Conservation (phyloP, 2,329 filamentous ascomycete species). For the Phaeosphaeriaceae sp. region DNA sequence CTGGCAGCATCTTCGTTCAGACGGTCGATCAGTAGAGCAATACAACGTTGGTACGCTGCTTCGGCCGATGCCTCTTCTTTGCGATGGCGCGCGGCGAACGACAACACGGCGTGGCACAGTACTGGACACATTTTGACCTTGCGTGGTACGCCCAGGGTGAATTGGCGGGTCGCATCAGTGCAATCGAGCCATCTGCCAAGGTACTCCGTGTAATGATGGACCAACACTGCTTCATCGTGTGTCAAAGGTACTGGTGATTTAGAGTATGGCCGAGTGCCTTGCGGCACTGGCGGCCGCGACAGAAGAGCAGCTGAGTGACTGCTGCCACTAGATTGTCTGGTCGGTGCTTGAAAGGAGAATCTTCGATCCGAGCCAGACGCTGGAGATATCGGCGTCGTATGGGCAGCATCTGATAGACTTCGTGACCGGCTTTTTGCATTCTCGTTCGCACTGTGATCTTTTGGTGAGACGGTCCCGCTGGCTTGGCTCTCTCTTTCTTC, state of each 20-base stretch:
- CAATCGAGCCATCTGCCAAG: constrained; percentile 43
- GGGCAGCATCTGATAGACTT: constrained; percentile 9
- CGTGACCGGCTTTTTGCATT: no score
- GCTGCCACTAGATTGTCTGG: constrained; percentile 7
- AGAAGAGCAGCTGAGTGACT: not conserved
- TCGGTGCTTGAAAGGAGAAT: not conserved
- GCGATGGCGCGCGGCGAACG: constrained; percentile 38
- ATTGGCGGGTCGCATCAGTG: constrained; percentile 39
- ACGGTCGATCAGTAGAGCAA: constrained; percentile 38
- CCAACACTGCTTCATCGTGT: constrained; percentile 31
- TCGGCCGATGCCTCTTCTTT: constrained; percentile 27
- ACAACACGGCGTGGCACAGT: constrained; percentile 37
- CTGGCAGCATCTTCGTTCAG: constrained; percentile 32
- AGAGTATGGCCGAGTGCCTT: not conserved
- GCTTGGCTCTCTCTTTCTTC: constrained; percentile 14
- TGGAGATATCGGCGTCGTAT: not conserved
- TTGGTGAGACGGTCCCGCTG: constrained; percentile 27
- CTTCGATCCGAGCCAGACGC: not conserved
- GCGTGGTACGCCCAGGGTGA: constrained; percentile 36
- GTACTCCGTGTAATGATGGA: constrained; percentile 39
- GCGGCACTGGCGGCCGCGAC: not conserved
- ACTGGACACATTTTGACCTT: constrained; percentile 37
- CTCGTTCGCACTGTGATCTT: constrained; percentile 2
- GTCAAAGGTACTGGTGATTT: constrained; percentile 17
- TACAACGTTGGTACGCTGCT: constrained; percentile 36